phyloP scores from a whole-genome alignment of 306 rosid species.

The Alnus glutinosa region DNA sequence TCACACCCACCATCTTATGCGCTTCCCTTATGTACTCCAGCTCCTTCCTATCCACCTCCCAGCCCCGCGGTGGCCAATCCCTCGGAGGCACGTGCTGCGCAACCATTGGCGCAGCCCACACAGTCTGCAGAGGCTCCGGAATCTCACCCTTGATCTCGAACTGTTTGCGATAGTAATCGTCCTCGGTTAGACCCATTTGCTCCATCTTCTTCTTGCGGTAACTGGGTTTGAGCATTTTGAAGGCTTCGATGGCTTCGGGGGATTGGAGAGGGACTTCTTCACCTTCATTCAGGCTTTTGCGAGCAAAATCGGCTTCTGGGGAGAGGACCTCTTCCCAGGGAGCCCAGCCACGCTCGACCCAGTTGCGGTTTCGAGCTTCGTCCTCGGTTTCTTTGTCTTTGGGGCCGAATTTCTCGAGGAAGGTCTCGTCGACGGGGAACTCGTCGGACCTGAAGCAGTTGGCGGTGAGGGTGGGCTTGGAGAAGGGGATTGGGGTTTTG shows the following conservation, averaged over 20 bases:
- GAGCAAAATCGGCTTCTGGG: constrained; percentile 87
- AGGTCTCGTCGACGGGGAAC: constrained; percentile 90
- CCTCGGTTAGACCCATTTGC: constrained; percentile 87
- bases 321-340: constrained; percentile 95
- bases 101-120: constrained; percentile 68
- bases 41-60: constrained; percentile 86
- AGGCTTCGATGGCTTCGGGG: constrained; percentile 91
- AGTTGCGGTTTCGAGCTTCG: constrained; percentile 79
- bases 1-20: constrained; percentile 62
- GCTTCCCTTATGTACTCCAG: constrained; percentile 78
- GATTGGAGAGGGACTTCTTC: constrained; percentile 82
- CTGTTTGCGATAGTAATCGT: constrained; percentile 60
- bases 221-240: constrained; percentile 73
- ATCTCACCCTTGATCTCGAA: constrained; percentile 76
- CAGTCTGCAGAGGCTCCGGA: constrained; percentile 67
- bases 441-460: constrained; percentile 74
- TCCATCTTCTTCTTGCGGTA: constrained; percentile 75
- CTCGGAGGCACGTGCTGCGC: constrained; percentile 71
- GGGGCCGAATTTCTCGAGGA: constrained; percentile 55
- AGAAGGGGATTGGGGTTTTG: not conserved
- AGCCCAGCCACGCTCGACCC: constrained; percentile 97
- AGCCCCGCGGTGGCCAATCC: constrained; percentile 96
- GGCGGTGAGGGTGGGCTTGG: constrained; percentile 20
- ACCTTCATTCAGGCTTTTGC: constrained; percentile 83
- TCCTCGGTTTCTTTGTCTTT: constrained; percentile 79